Evolutionary conservation across 2,329 filamentous ascomycete species (phyloP).

Genomic region (Aspergillus sp.): DNA sequence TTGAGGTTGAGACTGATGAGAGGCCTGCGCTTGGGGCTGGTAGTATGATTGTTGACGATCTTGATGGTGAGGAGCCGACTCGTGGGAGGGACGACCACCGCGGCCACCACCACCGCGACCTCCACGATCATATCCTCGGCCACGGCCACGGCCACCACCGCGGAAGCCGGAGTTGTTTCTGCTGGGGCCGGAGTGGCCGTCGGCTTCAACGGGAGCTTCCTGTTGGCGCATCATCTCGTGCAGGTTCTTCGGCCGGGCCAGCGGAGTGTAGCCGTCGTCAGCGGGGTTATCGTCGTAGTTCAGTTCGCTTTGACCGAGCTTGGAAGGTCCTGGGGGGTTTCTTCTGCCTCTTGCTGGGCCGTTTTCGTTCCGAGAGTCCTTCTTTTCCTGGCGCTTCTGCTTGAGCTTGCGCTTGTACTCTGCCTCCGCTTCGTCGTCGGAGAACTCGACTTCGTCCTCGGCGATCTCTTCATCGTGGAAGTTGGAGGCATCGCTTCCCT

Average conservation of each 20-base stretch:
- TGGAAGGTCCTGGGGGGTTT: slow-evolving; percentile 40
- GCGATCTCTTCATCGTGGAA: slow-evolving; percentile 88
- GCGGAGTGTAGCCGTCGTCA: slow-evolving; percentile 64
- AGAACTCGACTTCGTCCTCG: slow-evolving; percentile 89
- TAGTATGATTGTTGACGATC: slow-evolving; percentile 30
- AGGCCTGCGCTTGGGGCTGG: slow-evolving; percentile 12
- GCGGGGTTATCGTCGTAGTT: slow-evolving; percentile 66
- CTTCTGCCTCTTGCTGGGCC: slow-evolving; percentile 41
- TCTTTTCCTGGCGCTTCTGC: slow-evolving; percentile 62
- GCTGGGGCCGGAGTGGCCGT: slow-evolving; percentile 20
- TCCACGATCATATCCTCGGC: slow-evolving; percentile 43
- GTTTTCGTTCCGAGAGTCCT: slow-evolving; percentile 49
- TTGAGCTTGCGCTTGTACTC: slow-evolving; percentile 73
- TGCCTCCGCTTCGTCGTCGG: slow-evolving; percentile 91
- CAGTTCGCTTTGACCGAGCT: slow-evolving; percentile 49
- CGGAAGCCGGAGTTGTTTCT: slow-evolving; percentile 41
- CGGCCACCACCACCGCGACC: slow-evolving; percentile 42
- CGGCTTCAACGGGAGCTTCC: slow-evolving; percentile 40
- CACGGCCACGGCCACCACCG: slow-evolving; percentile 51
- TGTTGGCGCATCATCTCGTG: slow-evolving; percentile 50
- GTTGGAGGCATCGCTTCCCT: slow-evolving; percentile 93
- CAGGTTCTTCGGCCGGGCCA: slow-evolving; percentile 68
- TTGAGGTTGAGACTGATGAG: slow-evolving; percentile 19
- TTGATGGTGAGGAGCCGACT: slow-evolving; percentile 27
- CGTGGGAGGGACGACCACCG: slow-evolving; percentile 36